Percentiles rank a stretch among this genome's conserved stretches.
Evolutionary conservation across 768 basidiomycete species (phyloP).

Genomic region (Xanthoconium stramineum): DNA sequence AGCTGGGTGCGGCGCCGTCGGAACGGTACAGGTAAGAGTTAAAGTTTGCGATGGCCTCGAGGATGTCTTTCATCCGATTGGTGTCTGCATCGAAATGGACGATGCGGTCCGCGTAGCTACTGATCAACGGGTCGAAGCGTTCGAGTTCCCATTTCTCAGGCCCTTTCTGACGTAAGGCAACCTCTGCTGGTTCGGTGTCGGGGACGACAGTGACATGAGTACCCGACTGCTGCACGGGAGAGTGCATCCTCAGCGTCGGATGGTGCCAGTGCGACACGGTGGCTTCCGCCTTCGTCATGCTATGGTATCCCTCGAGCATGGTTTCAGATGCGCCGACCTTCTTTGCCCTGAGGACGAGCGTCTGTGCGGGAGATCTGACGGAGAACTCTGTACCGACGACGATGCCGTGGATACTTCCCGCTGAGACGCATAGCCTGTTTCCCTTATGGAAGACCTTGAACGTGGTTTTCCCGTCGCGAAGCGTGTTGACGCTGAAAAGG

Average conservation of each 20-base stretch:
- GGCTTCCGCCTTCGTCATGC: slow-evolving; percentile 5
- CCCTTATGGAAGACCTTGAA: slow-evolving; percentile 12
- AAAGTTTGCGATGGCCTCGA: slow-evolving; percentile 19
- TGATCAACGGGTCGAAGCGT: slow-evolving; percentile 15
- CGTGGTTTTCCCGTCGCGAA: slow-evolving; percentile 7
- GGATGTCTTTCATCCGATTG: neutral
- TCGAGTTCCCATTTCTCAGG: slow-evolving; percentile 12
- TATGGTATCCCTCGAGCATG: slow-evolving; percentile 8
- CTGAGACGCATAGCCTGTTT: slow-evolving; percentile 10
- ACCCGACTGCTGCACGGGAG: neutral
- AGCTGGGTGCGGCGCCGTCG: slow-evolving; percentile 3
- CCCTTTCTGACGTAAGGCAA: neutral
- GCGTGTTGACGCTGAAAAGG: slow-evolving; percentile 20
- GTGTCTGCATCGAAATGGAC: slow-evolving; percentile 3
- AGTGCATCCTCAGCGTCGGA: slow-evolving; percentile 7
- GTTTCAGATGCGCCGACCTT: slow-evolving; percentile 13
- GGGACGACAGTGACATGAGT: slow-evolving; percentile 9
- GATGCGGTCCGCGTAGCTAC: neutral
- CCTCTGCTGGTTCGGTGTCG: slow-evolving; percentile 6
- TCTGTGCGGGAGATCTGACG: neutral
- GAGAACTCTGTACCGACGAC: slow-evolving; percentile 13
- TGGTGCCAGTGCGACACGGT: slow-evolving; percentile 12
- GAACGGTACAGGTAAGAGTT: slow-evolving; percentile 19
- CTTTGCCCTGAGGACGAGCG: slow-evolving; percentile 9
- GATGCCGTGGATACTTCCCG: slow-evolving; percentile 18